Evolutionary conservation across 2,329 filamentous ascomycete species (phyloP), one percentile per base, ranked within the genome.

Genomic region (Phialocephala subalpina): DNA sequence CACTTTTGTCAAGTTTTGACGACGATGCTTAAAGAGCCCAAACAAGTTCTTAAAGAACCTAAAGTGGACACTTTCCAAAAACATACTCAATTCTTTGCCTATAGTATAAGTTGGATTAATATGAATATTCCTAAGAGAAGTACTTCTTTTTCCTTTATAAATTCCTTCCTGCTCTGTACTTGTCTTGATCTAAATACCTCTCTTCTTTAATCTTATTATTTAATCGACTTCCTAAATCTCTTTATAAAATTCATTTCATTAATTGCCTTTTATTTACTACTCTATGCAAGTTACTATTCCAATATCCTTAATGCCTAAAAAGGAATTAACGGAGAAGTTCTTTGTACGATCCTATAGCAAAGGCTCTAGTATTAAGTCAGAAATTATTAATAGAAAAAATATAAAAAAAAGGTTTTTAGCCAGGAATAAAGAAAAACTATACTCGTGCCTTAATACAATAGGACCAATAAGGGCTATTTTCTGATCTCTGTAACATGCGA

Each of bases 271-370:
- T 35, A 45, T 45, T 16, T 45, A 45, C 40, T 64, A 61, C 9
- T 67, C 59, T 18, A 27, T 60, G 45, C n/a, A 62, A 55, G 29
- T 65, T 67, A 67, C 29, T 65, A 36, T 60, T 62, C 63, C 16
- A 65, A 16, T 65, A 57, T 67, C 52, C 60, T 60, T 33, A 60
- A 67, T 65, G 47, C 62, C 59, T 8, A 65, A 67, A 62, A 64
- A 27, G n/a, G 60, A 66, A 20, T 65, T 47, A 58, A 5, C 57
- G 33, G 29, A 66, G 49, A 60, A 65, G 29, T 68, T 68, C 63
- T 60, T 68, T 47, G 49, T 20, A 64, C 27, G 58, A 68, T 63
- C 63, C 60, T 56, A 53, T 60, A 40, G 40, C 42, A 68, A 68
- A 64, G 63, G n/a, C n/a, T n/a, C n/a, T n/a, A n/a, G n/a, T n/a